phyloP scores from a whole-genome alignment of 306 rosid species.

The Amphicarpaea edgeworthii region DNA sequence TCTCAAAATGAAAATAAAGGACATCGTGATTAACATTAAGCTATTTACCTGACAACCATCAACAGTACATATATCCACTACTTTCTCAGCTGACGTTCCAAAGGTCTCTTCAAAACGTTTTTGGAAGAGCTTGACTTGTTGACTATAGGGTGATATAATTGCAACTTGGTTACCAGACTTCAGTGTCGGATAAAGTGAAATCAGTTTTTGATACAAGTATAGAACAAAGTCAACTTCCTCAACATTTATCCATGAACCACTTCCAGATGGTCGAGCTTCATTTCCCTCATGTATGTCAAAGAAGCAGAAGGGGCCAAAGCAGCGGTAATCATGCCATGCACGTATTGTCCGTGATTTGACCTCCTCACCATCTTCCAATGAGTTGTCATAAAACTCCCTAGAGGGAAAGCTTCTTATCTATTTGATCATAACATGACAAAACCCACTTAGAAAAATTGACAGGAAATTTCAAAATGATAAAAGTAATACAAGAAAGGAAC shows the following conservation, averaged over 20 bases:
- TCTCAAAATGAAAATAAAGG: constrained; percentile 43
- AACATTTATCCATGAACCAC: constrained; percentile 79
- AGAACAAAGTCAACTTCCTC: constrained; percentile 93
- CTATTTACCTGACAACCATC: constrained; percentile 94
- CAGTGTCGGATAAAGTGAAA: constrained; percentile 69
- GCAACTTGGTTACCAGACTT: constrained; percentile 83
- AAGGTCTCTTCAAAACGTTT: constrained; percentile 75
- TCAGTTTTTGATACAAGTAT: constrained; percentile 74
- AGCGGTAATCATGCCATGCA: constrained; percentile 76
- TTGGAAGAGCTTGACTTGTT: constrained; percentile 85
- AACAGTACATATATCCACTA: constrained; percentile 86
- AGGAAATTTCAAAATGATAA: constrained; percentile 20
- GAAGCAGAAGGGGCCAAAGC: constrained; percentile 94
- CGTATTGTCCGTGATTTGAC: constrained; percentile 64
- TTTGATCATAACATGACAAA: constrained; percentile 39
- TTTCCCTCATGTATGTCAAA: constrained; percentile 82
- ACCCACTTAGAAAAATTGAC: constrained; percentile 9
- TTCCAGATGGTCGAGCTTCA: constrained; percentile 71
- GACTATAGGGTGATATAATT: constrained; percentile 83
- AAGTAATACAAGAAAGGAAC: constrained; percentile 33
- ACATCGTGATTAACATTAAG: constrained; percentile 35
- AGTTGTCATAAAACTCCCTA: constrained; percentile 76
- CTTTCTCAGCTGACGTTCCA: constrained; percentile 75
- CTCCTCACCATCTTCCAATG: constrained; percentile 81
- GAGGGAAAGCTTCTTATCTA: constrained; percentile 97